Evolutionary conservation across 495 filamentous ascomycete species (phyloP).

Genomic region (Talaromyces nanjingensis): DNA sequence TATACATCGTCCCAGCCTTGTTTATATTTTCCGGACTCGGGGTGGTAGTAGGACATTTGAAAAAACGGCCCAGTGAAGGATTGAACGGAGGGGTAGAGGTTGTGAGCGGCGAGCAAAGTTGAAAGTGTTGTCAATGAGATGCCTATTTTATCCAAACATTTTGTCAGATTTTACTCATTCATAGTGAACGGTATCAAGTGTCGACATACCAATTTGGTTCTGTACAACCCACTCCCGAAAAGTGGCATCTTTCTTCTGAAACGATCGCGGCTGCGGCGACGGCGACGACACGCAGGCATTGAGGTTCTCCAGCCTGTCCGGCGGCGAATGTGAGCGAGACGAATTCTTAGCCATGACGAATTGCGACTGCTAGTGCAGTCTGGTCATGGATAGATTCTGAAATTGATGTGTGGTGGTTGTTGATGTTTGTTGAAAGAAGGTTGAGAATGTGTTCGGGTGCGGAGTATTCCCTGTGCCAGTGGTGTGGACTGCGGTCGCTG

Average conservation of each 20-base stretch:
- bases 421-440: background rate
- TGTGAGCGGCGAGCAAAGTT: conserved; percentile 68
- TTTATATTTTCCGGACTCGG: conserved; percentile 56
- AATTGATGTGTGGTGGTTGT: background rate
- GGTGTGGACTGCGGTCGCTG: background rate
- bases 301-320: conserved; percentile 20
- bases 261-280: conserved; percentile 17
- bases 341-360: conserved; percentile 30
- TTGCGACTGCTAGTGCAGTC: conserved; percentile 1
- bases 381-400: background rate
- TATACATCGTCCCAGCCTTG: conserved; percentile 74
- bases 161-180: background rate
- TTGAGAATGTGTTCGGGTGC: background rate
- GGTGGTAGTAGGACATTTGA: conserved; percentile 74
- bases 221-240: conserved; percentile 45
- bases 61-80: conserved; percentile 80
- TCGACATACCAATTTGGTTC: conserved; percentile 44
- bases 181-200: background rate
- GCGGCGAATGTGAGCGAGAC: conserved; percentile 20
- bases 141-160: conserved; percentile 34
- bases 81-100: conserved; percentile 69
- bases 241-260: conserved; percentile 34
- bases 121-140: conserved; percentile 72
- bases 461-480: background rate
- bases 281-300: conserved; percentile 36